Evolutionary conservation across 139 green algal species (phyloP).

Genomic region (Pseudopediastrum boryanum): DNA sequence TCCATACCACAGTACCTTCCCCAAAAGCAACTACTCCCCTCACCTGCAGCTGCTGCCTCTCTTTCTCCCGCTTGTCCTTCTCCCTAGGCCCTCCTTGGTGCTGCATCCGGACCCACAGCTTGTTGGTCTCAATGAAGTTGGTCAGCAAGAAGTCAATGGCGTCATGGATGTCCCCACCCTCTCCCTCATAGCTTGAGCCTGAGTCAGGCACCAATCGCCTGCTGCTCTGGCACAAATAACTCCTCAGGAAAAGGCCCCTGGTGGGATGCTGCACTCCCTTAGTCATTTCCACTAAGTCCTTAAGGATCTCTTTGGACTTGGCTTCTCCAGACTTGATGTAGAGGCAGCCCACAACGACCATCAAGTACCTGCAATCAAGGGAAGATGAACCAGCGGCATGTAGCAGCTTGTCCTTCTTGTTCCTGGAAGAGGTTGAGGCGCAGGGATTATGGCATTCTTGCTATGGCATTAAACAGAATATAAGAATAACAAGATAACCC

Average conservation of each 20-base stretch:
- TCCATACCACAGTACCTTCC: too few species aligned
- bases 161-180: constrained; percentile 81
- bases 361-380: constrained; percentile 80
- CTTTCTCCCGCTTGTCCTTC: constrained; percentile 77
- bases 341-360: constrained; percentile 89
- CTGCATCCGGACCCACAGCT: constrained; percentile 89
- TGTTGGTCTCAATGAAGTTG: constrained; percentile 99
- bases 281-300: constrained; percentile 97
- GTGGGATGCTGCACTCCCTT: constrained; percentile 98
- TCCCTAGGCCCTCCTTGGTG: constrained; percentile 53
- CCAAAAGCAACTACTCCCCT: too few species aligned
- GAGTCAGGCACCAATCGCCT: constrained; percentile 73
- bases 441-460: too few species aligned
- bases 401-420: too few species aligned
- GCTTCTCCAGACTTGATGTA: constrained; percentile 85
- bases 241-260: constrained; percentile 94
- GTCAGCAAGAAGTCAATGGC: constrained; percentile 95
- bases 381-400: not conserved
- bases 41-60: constrained; percentile 87
- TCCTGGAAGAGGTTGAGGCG: too few species aligned
- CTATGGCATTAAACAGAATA: too few species aligned
- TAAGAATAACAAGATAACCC: too few species aligned
- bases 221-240: constrained; percentile 82
- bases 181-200: constrained; percentile 75
- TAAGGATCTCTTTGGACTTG: constrained; percentile 81